A percentile compares a stretch with the other conserved stretches of the same genome.
These are phyloP conservation scores for Lentinus tigrinus DNA, from an alignment of 768 basidiomycete genomes.

Conservation along the genomic window DNA sequence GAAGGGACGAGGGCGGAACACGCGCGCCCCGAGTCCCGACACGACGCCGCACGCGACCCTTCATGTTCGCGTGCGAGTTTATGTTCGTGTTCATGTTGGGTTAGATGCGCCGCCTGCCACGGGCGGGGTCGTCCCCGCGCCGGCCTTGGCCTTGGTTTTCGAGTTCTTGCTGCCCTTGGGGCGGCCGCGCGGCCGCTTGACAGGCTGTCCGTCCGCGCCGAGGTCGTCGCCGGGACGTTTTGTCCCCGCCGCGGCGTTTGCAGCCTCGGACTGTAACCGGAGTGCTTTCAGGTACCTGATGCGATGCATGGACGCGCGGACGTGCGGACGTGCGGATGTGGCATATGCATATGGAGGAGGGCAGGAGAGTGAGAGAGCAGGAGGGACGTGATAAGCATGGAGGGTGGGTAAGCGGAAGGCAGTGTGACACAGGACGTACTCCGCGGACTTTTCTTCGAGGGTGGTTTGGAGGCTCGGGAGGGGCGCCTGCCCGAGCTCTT, in stretches of 20 bases:
- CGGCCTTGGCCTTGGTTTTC: constrained; percentile 22
- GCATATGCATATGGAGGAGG: not conserved
- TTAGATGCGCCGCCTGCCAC: not conserved
- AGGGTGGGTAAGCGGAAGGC: not conserved
- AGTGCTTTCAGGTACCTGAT: constrained; percentile 33
- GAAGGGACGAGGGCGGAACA: too few species aligned
- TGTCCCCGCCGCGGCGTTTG: constrained; percentile 4
- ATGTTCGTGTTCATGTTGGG: not conserved
- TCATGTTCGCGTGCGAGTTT: too few species aligned
- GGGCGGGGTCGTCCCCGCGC: constrained; percentile 7
- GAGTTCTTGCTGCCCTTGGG: constrained; percentile 37
- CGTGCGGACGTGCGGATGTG: constrained; percentile 1
- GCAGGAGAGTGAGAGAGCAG: not conserved
- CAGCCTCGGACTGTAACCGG: constrained; percentile 27
- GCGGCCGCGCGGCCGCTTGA: constrained; percentile 34
- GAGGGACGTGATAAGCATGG: not conserved
- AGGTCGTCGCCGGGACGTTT: constrained; percentile 29
- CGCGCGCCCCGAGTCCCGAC: too few species aligned
- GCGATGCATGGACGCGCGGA: not conserved
- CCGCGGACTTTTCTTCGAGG: constrained; percentile 64
- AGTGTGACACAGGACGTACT: constrained; percentile 37
- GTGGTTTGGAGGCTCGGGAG: constrained; percentile 70
- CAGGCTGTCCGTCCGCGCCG: constrained; percentile 22
- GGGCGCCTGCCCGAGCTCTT: constrained; percentile 74
- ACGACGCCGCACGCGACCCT: too few species aligned